Evolutionary conservation across 768 basidiomycete genomes (phyloP).

Genomic region (Podaxis rugospora): DNA sequence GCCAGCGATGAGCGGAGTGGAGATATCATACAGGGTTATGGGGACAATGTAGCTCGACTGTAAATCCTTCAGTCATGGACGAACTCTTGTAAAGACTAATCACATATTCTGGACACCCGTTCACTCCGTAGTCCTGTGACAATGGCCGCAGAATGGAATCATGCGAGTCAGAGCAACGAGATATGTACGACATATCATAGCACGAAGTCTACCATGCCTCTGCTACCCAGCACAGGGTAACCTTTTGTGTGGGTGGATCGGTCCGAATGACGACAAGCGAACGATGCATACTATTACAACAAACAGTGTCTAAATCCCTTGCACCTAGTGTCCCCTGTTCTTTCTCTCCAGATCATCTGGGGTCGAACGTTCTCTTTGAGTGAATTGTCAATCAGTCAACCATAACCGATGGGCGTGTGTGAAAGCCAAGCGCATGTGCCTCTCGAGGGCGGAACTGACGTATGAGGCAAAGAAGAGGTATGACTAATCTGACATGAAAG

Average conservation of each 20-base stretch:
- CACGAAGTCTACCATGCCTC: not conserved
- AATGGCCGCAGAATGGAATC: not conserved
- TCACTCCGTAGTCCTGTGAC: not conserved
- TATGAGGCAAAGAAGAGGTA: not conserved
- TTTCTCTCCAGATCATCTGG: not conserved
- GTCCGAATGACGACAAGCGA: not conserved
- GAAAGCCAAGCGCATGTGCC: not conserved
- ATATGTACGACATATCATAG: not conserved
- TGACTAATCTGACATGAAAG: not conserved
- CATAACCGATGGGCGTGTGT: not conserved
- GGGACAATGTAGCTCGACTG: not conserved
- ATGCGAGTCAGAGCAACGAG: not conserved
- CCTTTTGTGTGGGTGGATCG: not conserved
- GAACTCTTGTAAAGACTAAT: not conserved
- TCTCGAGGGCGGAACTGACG: not conserved
- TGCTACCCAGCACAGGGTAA: conserved; percentile 4
- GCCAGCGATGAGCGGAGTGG: not conserved
- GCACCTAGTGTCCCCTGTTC: not conserved
- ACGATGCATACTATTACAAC: not conserved
- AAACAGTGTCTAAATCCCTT: not conserved
- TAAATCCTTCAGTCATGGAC: not conserved
- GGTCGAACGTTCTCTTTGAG: not conserved
- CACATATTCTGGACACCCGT: not conserved
- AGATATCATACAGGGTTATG: not conserved
- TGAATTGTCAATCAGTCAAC: not conserved